phyloP scores from a whole-genome alignment of 202 grass and related monocot genomes.

The Dendrocalamus latiflorus region DNA sequence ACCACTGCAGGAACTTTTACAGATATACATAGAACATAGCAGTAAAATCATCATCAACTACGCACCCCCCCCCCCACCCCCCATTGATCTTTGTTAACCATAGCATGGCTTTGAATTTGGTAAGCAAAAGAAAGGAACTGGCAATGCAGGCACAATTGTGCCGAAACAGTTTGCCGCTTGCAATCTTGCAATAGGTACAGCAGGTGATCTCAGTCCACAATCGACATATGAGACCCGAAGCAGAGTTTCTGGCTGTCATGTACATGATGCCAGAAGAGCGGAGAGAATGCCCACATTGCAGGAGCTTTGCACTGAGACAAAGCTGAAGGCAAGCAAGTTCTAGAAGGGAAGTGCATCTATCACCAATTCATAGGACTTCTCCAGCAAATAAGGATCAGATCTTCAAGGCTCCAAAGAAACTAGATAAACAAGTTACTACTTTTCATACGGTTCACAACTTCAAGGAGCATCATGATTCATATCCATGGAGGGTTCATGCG shows the following conservation, averaged over 20 bases:
- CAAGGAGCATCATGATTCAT: slow-evolving; percentile 34
- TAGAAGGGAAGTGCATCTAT: slow-evolving; percentile 16
- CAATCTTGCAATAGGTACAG: not conserved
- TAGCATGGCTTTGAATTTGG: slow-evolving; percentile 2
- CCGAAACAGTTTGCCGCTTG: not conserved
- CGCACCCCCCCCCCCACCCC: not conserved
- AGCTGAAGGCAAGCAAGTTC: not conserved
- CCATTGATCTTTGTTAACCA: not conserved
- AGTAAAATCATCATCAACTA: not conserved
- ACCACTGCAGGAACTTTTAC: not conserved
- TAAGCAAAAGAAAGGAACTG: not conserved
- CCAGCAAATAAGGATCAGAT: slow-evolving; percentile 7
- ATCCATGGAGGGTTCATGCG: slow-evolving; percentile 25
- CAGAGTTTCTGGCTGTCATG: not conserved
- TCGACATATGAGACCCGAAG: not conserved
- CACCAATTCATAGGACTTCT: not conserved
- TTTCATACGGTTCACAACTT: slow-evolving; percentile 15
- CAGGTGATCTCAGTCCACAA: not conserved
- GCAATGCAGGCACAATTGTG: not conserved
- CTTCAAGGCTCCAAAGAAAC: not conserved
- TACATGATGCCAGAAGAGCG: not conserved
- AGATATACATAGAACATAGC: not conserved
- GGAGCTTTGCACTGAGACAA: not conserved
- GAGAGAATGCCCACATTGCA: not conserved
- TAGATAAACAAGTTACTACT: not conserved